These are phyloP conservation scores for Rhizophora apiculata DNA, from an alignment of 345 rosid genomes.

Conservation along the genomic window DNA sequence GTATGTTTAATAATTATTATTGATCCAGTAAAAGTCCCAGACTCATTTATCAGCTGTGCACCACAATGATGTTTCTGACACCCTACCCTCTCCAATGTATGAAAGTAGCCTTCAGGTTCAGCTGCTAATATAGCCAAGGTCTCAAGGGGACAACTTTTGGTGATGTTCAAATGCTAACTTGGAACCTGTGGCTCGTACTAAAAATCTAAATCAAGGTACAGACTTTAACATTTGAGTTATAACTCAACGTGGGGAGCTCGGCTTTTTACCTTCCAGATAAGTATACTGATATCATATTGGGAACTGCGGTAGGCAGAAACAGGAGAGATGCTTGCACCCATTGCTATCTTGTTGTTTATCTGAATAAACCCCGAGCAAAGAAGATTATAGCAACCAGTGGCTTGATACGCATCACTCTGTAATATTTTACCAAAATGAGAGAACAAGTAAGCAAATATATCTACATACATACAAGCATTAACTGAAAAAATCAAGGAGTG, in stretches of 20 bases:
- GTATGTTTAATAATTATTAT: neutral
- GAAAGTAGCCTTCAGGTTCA: neutral
- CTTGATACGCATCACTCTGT: constrained; percentile 93
- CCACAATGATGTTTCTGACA: neutral
- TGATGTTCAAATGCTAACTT: neutral
- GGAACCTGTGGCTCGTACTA: too few relatives aligned
- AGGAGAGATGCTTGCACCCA: constrained; percentile 95
- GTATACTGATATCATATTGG: constrained; percentile 83
- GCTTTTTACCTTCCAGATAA: constrained; percentile 78
- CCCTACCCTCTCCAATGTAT: neutral
- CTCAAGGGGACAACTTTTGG: neutral
- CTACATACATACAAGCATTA: neutral
- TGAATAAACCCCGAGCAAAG: constrained; percentile 89
- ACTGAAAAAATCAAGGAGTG: neutral
- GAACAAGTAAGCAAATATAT: neutral
- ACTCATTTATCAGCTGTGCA: neutral
- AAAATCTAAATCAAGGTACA: neutral
- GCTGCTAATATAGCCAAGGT: neutral
- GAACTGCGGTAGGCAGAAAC: constrained; percentile 50
- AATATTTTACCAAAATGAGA: neutral
- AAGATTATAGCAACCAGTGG: constrained; percentile 95
- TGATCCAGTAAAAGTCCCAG: neutral
- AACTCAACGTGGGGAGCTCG: neutral
- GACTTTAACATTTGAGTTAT: constrained; percentile 3
- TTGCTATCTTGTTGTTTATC: constrained; percentile 74